Evolutionary conservation across 495 filamentous ascomycete species (phyloP).

Genomic region (Hypoxylon subgilvum): DNA sequence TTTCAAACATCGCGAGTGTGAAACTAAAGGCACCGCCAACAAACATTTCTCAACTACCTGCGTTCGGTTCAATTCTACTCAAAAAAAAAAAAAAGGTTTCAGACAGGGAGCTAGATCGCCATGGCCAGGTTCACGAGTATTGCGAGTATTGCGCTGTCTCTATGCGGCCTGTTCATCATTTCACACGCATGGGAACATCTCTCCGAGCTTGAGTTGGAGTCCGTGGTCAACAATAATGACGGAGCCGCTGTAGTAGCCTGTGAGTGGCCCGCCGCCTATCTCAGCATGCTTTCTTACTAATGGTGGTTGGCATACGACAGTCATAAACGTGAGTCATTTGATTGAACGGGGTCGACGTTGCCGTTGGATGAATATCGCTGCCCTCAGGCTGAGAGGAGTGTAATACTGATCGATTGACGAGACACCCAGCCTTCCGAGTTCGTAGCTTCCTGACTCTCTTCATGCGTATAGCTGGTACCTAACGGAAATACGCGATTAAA

Average conservation of each 20-base stretch:
- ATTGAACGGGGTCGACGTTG: not conserved
- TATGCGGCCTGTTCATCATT: not conserved
- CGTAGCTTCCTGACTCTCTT: not conserved
- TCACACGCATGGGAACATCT: conserved; percentile 18
- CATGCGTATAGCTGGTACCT: not conserved
- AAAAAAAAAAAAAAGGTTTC: too few relatives aligned
- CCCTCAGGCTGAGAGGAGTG: not conserved
- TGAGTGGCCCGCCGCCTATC: not conserved
- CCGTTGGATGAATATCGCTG: not conserved
- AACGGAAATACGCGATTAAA: not conserved
- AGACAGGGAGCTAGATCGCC: too few relatives aligned
- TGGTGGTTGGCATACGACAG: conserved; percentile 3
- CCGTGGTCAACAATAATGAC: conserved; percentile 1
- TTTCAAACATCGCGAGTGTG: too few relatives aligned
- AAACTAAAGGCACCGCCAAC: too few relatives aligned
- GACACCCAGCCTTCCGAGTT: conserved; percentile 15
- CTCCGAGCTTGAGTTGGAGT: conserved; percentile 5
- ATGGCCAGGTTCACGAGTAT: too few relatives aligned
- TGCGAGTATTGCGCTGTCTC: not conserved
- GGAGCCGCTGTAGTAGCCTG: conserved; percentile 13
- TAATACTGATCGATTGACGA: not conserved
- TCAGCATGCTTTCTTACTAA: not conserved
- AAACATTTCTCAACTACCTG: too few relatives aligned
- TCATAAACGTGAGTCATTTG: conserved; percentile 11
- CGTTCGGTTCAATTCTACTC: too few relatives aligned